Percentiles rank a stretch among this genome's conserved stretches.
Evolutionary conservation across 1,139 yeast genomes (phyloP).

Genomic region (Scheffersomyces illinoinensis): DNA sequence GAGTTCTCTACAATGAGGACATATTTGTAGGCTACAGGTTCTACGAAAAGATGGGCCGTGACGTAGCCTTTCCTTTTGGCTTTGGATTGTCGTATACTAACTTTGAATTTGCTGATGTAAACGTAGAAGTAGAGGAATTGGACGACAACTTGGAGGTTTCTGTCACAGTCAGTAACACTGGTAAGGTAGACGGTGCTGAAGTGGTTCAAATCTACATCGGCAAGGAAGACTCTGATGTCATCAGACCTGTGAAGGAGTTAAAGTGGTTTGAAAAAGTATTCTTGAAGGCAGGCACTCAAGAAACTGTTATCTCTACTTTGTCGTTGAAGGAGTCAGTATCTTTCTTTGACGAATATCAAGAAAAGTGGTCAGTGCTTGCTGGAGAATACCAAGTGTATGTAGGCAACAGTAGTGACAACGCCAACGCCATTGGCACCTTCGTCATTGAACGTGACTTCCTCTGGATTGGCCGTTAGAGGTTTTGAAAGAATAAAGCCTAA

Average conservation of each 20-base stretch:
- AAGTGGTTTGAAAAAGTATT: slow-evolving; percentile 48
- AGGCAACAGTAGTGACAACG: neutral
- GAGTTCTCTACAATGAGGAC: slow-evolving; percentile 28
- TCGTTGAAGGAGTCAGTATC: slow-evolving; percentile 12
- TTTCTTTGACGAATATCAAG: slow-evolving; percentile 9
- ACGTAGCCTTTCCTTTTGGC: slow-evolving; percentile 26
- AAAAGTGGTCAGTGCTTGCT: slow-evolving; percentile 6
- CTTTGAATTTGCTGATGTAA: slow-evolving; percentile 15
- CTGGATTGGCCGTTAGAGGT: neutral
- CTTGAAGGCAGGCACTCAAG: neutral
- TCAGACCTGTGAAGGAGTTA: slow-evolving; percentile 58
- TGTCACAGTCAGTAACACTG: slow-evolving; percentile 45
- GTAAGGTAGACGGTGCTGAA: slow-evolving; percentile 43
- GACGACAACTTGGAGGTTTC: slow-evolving; percentile 18
- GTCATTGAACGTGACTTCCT: neutral
- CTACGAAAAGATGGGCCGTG: slow-evolving; percentile 9
- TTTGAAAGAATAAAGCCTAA: neutral
- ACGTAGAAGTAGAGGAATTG: slow-evolving; percentile 8
- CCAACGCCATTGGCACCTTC: neutral
- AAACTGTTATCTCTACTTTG: slow-evolving; percentile 4
- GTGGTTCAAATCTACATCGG: slow-evolving; percentile 48
- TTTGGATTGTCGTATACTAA: slow-evolving; percentile 26
- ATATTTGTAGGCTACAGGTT: slow-evolving; percentile 23
- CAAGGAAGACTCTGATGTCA: slow-evolving; percentile 38
- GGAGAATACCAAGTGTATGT: neutral